Conservation (phyloP, 768 basidiomycete species). For the Termitomyces sp. region DNA sequence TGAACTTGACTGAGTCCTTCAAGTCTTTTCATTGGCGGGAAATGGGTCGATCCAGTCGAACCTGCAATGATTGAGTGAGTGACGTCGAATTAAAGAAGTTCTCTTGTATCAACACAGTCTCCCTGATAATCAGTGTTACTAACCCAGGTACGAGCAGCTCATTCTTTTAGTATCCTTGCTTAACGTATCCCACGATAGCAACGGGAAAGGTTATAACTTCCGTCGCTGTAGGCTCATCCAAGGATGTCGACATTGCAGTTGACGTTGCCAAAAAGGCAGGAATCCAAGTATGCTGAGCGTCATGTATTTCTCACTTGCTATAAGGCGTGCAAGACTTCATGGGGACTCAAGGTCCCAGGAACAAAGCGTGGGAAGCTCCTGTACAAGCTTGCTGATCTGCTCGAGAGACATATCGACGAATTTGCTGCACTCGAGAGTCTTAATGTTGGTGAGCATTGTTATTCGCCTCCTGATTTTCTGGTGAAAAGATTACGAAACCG, state of each 20-base stretch:
- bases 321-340: constrained; percentile 43
- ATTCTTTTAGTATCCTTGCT: constrained; percentile 8
- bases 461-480: background rate
- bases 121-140: constrained; percentile 5
- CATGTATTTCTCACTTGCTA: background rate
- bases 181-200: constrained; percentile 22
- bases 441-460: constrained; percentile 16
- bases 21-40: constrained; percentile 53
- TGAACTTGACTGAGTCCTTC: too few species aligned
- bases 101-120: background rate
- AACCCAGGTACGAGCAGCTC: constrained; percentile 16
- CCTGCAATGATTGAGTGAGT: constrained; percentile 53
- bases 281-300: background rate
- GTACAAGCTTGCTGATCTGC: constrained; percentile 25
- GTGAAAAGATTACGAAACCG: background rate
- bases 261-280: constrained; percentile 44
- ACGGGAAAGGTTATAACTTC: constrained; percentile 53
- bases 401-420: constrained; percentile 22
- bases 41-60: constrained; percentile 49
- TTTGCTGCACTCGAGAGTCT: constrained; percentile 23
- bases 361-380: constrained; percentile 20
- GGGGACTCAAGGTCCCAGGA: constrained; percentile 61
- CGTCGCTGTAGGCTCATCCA: constrained; percentile 45
- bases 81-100: background rate
- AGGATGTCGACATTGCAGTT: constrained; percentile 67